Percentiles rank a stretch among this genome's conserved stretches.
Evolutionary conservation across 148 eudicot genomes (phyloP).

Genomic region (Cornus suecica): DNA sequence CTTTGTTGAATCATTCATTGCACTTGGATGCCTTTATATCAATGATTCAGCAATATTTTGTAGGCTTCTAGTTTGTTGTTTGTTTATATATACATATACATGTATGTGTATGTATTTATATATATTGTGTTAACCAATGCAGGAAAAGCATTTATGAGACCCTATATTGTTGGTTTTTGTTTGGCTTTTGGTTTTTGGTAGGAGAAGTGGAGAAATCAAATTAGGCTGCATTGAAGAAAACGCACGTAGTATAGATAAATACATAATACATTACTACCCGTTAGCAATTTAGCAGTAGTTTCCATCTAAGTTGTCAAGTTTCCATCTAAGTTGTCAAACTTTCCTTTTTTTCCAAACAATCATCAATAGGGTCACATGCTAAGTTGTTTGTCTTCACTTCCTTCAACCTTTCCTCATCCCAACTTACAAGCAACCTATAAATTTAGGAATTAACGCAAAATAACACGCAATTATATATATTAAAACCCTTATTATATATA

Average conservation of each 20-base stretch:
- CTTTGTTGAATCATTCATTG: slow-evolving; percentile 57
- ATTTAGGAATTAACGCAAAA: neutral
- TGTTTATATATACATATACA: no score
- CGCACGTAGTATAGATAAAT: neutral
- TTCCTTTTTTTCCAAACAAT: slow-evolving; percentile 12
- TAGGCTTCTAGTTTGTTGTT: no score
- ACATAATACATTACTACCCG: slow-evolving; percentile 13
- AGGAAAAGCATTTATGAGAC: slow-evolving; percentile 50
- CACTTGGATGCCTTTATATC: slow-evolving; percentile 28
- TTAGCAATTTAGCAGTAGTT: slow-evolving; percentile 1
- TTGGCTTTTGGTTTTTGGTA: neutral
- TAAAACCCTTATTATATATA: no score
- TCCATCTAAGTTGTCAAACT: no score
- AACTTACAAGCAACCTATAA: slow-evolving; percentile 8
- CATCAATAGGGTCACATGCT: slow-evolving; percentile 13
- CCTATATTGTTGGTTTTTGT: slow-evolving; percentile 37
- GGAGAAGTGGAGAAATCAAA: neutral
- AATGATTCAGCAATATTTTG: no score
- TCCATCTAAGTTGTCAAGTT: no score
- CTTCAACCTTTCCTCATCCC: neutral
- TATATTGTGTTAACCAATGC: no score
- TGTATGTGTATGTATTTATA: no score
- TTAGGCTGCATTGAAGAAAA: slow-evolving; percentile 3
- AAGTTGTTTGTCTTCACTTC: slow-evolving; percentile 1
- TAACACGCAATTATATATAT: neutral